Base-by-base conservation (phyloP, 1,284 basidiomycete genomes). In the Rhizopogon hawkerae region DNA sequence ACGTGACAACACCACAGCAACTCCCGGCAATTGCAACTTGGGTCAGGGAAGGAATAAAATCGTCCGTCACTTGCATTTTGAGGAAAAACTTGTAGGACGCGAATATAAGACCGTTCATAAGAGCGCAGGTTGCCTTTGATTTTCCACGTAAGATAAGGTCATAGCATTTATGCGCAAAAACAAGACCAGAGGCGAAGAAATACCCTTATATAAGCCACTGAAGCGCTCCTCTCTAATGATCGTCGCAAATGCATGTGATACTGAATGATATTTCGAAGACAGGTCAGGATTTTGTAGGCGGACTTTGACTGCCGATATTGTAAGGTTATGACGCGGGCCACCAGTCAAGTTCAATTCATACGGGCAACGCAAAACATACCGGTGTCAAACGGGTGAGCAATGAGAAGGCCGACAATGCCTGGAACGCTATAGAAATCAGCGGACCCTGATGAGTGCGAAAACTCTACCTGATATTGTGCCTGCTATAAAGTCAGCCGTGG, bases 1-100 rank as follows among this genome's bases (percentile, higher is more conserved):
- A 82, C 7, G 79, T 81, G 8, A 87, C 69, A 8, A 91, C 69
- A 1, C 91, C 90, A 56, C 81, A 87, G 1, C 83, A 85, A 10
- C 81, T 74, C 0, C 90, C 90, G 1, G 89, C 89, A 1, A 91
- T 68, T 0, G 76, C 74, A 38, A 93, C 79, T 62, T 92, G 87
- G 0, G 65, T 62, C 14, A 90, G 69, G 0, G 80, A 79, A 0
- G 87, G 83, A 13, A 69, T 65, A 2, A 68, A 60, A n/a, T 70
- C 58, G 47, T 66, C 60, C 1, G 71, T 67, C 7, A 79, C 65
- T 59, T 89, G 83, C 0, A 75, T 47, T 47, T 78, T 77, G 67
- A 86, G 74, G 42, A 88, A 72, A 56, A 82, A 78, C n/a, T 78
- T 74, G 68, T 89, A 89, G 1, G 80, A 79, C 0, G 84, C 75